Base-by-base conservation (phyloP, 495 filamentous ascomycete species). In the Pyronema omphalodes region DNA sequence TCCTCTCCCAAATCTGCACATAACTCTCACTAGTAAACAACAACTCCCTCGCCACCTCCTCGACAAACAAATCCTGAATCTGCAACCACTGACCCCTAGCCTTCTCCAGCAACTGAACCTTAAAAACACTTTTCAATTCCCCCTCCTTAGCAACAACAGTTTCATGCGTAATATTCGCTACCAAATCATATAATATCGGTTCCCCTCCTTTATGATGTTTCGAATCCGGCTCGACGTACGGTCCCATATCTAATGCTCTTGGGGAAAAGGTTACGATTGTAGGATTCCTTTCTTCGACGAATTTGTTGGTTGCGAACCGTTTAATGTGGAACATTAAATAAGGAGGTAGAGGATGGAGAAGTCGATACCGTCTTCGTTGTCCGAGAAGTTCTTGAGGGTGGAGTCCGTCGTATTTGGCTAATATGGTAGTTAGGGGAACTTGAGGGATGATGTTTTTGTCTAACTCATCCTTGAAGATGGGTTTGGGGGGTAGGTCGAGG, bases 381-480 rank as follows among this genome's bases (percentile, higher is more conserved):
- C 84, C 80, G 52, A 88, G 73, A 58, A 88, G 86, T 61, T 96
- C 91, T 63, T 94, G 89, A 1, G 86, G 78, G 19, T 78, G 80
- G 17, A 86, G 64, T 54, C 91, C 91, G 69, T 96, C 88, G 71
- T 99, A 99, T 67, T 99, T 99, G 55, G 80, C 76, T 15, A 99
- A 74, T 57, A 98, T 81, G 34, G 75, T 80, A n/a, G 85, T 84
- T 9, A 99, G 76, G 0, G 89, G 86, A 7, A 64, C 61, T 62
- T 95, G 91, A 3, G 91, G 91, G 66, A 99, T 96, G 68, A 94
- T 95, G 66, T 93, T 95, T 67, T 82, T 77, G 59, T 88, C 82
- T 14, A 77, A 67, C 58, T 89, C 83, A 63, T 94, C 93, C 66
- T 94, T 87, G 73, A 99, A 99, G n/a, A 99, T 77, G 7, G 91